Evolutionary conservation across 169 alveolate genomes (phyloP), one percentile per base, ranked within the genome.

Genomic region (Cryptosporidium viatorum): DNA sequence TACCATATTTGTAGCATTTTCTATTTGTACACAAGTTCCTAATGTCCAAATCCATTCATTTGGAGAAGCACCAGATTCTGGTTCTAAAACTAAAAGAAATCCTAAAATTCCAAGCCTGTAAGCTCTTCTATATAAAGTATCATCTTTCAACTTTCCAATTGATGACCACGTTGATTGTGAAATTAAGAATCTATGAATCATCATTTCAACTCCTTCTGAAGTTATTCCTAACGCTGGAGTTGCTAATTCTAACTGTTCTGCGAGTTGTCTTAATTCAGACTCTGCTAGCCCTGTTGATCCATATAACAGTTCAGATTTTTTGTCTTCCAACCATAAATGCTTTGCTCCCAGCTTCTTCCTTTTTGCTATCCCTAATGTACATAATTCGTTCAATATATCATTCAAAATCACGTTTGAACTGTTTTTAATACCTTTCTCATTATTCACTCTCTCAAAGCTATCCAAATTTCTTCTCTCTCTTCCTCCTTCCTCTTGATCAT

Each of bases 21-120:
- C 89, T 23, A 80, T 80, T 41, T 80, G 89, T 23, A 80, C 67
- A 21, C 89, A 80, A 37, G 89, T 80, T 41, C 89, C 89, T 23
- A 80, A 29, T 39, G 89, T 80, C 89, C 89, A 80, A 23, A 80
- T 80, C 89, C 89, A 80, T 39, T 80, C 89, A 62, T 80, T 80
- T 37, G 89, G 67, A 43, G 21, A 33, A 59, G 67, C 45, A 9
- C 89, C 89, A n/a, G 89, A 65, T 45, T 80, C 89, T 59, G 89
- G 89, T n/a, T 80, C 89, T 48, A 80, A 48, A 18, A 80, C 89
- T 23, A 80, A 7, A 6, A 80, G 41, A 65, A 80, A 80, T 21
- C 89, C 89, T 18, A 80, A 26, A 37, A 43, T 80, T 6, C 80
- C 89, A n/a, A 80, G 37, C 9, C 89, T 37, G 35, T 80, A 80